Evolutionary conservation across 2,329 filamentous ascomycete genomes (phyloP), one percentile per base, ranked within the genome.

Genomic region (Blastomyces emzantsi): DNA sequence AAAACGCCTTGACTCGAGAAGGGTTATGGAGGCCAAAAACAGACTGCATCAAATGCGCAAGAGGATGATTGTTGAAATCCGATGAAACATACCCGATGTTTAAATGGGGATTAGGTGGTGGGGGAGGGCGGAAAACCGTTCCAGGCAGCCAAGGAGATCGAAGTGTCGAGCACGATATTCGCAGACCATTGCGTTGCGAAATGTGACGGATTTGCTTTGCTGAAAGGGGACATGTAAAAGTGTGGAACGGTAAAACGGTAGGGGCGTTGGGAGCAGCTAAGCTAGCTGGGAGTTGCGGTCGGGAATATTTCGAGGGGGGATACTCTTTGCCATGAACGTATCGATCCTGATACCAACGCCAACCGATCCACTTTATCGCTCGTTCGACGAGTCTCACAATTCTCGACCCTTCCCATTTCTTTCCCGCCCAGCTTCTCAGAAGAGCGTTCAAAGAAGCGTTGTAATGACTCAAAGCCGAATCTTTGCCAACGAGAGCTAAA

Each of bases 41-140:
- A 0, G 94, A 97, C 78, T 99, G 94, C 94, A 99, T 99, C 63
- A 99, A 76, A 77, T 99, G 94, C 30, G 94, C 94, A 43, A 99
- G 80, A 3, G 94, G 94, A 73, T 99, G 94, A 70, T 99, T 99
- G 73, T 99, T 99, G 77, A 99, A 99, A 76, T 99, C 94, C 0
- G 94, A 97, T 3, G 94, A 97, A 47, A 99, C 87, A 74, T 99
- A 99, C 57, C 94, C 94, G 65, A 99, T 86, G 68, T 91, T 93
- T n/a, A 99, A 81, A 67, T 88, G 85, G 0, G 92, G 92, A 54
- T 80, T 82, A 1, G 94, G 94, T 1, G 94, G 92, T 2, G 85
- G 76, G 0, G 94, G 94, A 2, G 94, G 94, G n/a, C 85, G 85
- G 70, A 90, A 96, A 0, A 97, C 90, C 0, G 86, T 87, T 56